Conservation (phyloP, 768 basidiomycete genomes). For the Lentinula boryana region DNA sequence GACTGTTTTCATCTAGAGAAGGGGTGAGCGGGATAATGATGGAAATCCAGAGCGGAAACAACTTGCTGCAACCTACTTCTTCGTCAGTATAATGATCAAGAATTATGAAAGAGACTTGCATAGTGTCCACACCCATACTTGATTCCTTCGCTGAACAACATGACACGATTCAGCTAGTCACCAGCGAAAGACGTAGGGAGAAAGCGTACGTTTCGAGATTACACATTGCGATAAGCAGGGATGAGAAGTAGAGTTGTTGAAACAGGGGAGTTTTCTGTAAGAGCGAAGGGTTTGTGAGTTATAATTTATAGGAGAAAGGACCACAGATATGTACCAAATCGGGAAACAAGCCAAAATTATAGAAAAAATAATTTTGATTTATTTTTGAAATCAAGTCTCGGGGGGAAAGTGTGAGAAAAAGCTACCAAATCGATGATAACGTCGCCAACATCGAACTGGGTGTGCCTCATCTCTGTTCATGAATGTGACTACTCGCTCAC, state of each 20-base stretch:
- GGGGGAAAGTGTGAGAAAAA: background rate
- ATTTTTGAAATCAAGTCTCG: background rate
- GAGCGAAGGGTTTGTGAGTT: background rate
- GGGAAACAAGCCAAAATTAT: background rate
- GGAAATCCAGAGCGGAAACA: background rate
- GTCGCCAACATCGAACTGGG: background rate
- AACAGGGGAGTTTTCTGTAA: background rate
- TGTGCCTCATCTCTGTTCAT: conserved; percentile 6
- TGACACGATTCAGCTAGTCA: conserved; percentile 14
- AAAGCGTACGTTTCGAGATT: conserved; percentile 47
- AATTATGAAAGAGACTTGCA: conserved; percentile 10
- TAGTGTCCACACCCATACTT: conserved; percentile 81
- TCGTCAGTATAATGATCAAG: background rate
- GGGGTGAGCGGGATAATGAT: background rate
- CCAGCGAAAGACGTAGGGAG: conserved; percentile 3
- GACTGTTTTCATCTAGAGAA: conserved; percentile 25
- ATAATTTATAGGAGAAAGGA: background rate
- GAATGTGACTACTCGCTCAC: conserved; percentile 61
- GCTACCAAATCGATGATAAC: background rate
- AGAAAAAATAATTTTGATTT: background rate
- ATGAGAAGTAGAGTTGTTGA: background rate
- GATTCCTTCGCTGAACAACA: conserved; percentile 55
- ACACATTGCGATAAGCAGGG: conserved; percentile 33
- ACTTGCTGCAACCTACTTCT: conserved; percentile 13
- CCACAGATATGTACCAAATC: background rate